Conservation (phyloP, 2,329 filamentous ascomycete species). For the Chaetomium globosum region DNA sequence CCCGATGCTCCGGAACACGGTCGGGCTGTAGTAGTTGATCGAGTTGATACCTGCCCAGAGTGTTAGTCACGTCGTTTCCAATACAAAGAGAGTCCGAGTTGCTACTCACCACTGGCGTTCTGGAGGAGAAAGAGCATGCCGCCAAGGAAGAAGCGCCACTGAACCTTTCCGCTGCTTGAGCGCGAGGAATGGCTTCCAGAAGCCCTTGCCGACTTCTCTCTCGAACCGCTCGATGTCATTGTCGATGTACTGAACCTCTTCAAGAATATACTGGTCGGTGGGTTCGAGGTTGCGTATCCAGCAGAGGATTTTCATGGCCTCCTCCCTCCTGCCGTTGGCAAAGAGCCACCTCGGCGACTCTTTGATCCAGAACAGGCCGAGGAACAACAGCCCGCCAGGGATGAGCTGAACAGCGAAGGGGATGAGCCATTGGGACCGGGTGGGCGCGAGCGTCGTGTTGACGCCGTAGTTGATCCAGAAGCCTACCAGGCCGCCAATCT, state of each 20-base stretch:
- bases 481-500: constrained; percentile 64
- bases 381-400: constrained; percentile 63
- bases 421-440: constrained; percentile 62
- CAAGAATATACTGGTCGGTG: constrained; percentile 67
- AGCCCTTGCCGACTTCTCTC: constrained; percentile 66
- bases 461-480: constrained; percentile 70
- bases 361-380: constrained; percentile 61
- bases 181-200: constrained; percentile 72
- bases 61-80: not conserved
- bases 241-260: constrained; percentile 73
- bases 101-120: constrained; percentile 62
- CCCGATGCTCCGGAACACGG: constrained; percentile 62
- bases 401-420: constrained; percentile 69
- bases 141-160: constrained; percentile 73
- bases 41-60: constrained; percentile 62
- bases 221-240: constrained; percentile 67
- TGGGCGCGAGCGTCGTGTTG: constrained; percentile 51
- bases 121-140: constrained; percentile 77
- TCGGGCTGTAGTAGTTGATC: constrained; percentile 74
- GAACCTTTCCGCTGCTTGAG: constrained; percentile 59
- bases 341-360: constrained; percentile 74
- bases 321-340: constrained; percentile 60
- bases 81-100: no score
- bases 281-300: constrained; percentile 64
- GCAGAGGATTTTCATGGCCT: constrained; percentile 61